phyloP scores from a whole-genome alignment of 2,329 filamentous ascomycete species.

The Rutstroemia sydowiana region DNA sequence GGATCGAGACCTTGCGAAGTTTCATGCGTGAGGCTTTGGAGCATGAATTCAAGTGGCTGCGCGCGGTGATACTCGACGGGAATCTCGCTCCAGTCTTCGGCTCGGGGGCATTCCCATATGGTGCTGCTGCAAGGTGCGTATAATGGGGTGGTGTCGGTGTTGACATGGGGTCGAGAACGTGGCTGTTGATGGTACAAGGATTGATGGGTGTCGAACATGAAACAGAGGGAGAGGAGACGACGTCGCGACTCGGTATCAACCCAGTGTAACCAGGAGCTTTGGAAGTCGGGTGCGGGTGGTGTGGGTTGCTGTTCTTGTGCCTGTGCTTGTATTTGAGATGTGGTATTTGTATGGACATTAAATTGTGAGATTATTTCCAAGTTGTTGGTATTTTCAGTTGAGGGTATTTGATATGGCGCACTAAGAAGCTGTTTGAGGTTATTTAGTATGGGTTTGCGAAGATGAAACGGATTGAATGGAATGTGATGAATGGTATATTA shows the following conservation, averaged over 20 bases:
- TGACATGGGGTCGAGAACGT: slow-evolving; percentile 2
- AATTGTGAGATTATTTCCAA: no score
- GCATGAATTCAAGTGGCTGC: slow-evolving; percentile 15
- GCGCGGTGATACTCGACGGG: slow-evolving; percentile 4
- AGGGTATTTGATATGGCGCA: background rate
- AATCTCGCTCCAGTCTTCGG: slow-evolving; percentile 39
- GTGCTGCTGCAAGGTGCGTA: slow-evolving; percentile 30
- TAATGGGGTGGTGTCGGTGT: slow-evolving; percentile 13
- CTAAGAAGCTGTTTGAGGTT: background rate
- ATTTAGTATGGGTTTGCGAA: no score
- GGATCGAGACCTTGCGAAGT: slow-evolving; percentile 5
- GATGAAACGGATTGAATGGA: no score
- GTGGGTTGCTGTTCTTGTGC: no score
- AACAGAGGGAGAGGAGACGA: slow-evolving; percentile 48
- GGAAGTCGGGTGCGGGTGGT: slow-evolving; percentile 10
- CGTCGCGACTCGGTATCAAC: slow-evolving; percentile 44
- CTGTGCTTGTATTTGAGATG: no score
- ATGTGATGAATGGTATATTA: no score
- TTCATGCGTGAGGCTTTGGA: slow-evolving; percentile 13
- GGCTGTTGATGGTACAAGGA: slow-evolving; percentile 41
- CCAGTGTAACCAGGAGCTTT: slow-evolving; percentile 42
- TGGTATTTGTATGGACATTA: no score
- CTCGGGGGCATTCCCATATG: slow-evolving; percentile 43
- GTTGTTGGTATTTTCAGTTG: background rate
- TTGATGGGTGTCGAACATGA: slow-evolving; percentile 49